phyloP scores from a whole-genome alignment of 495 filamentous ascomycete species.

The Rhizodiscina lignyota region DNA sequence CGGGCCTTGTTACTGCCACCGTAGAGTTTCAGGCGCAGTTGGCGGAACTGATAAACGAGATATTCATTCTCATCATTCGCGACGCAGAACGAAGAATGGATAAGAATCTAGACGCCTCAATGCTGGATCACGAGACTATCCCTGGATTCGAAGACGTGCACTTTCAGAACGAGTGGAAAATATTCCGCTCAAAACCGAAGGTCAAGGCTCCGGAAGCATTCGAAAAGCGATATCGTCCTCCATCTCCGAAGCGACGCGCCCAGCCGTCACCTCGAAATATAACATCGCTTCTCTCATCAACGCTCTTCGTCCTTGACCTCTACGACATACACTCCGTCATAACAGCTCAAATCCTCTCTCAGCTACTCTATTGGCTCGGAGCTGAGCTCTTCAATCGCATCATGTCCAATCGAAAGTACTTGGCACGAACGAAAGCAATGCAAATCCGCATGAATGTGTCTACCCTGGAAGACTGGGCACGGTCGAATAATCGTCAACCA shows the following conservation, averaged over 20 bases:
- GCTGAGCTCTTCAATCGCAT: conserved; percentile 97
- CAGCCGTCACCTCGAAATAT: conserved; percentile 89
- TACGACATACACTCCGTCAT: conserved; percentile 99
- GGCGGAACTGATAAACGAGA: conserved; percentile 92
- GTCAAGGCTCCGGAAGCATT: conserved; percentile 63
- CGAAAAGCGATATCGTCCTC: conserved; percentile 86
- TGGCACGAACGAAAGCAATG: conserved; percentile 97
- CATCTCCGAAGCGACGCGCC: conserved; percentile 84
- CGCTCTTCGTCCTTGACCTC: conserved; percentile 90
- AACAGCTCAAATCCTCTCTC: conserved; percentile 75
- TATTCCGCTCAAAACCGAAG: conserved; percentile 81
- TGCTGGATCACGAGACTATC: conserved; percentile 97
- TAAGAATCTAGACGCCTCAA: conserved; percentile 78
- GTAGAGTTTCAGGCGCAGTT: conserved; percentile 84
- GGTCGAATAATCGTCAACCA: conserved; percentile 79
- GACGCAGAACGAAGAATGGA: conserved; percentile 97
- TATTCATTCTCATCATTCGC: conserved; percentile 95
- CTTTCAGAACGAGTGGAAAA: conserved; percentile 95
- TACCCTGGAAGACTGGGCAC: conserved; percentile 86
- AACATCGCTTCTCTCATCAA: conserved; percentile 91
- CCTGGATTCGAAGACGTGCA: conserved; percentile 91
- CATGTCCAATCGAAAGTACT: conserved; percentile 86
- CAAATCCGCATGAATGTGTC: conserved; percentile 99
- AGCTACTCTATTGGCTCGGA: conserved; percentile 91
- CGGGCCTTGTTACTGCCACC: conserved; percentile 64